Evolutionary conservation across 78 protist species (phyloP).

Genomic region (Dictyostelium citrinum): DNA sequence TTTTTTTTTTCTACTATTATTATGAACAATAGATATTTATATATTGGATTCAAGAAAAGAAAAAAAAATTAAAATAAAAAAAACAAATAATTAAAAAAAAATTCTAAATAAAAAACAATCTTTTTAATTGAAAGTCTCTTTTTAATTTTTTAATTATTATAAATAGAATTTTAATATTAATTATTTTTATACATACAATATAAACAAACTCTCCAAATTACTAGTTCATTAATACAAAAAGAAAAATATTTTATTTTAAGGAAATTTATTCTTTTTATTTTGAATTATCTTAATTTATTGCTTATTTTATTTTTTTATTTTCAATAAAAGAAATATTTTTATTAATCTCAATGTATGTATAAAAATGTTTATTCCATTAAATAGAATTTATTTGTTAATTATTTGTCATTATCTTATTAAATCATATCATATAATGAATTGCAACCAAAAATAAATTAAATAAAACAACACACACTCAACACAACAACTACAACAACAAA

Average conservation of each 20-base stretch:
- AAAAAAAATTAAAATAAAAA: too few species aligned
- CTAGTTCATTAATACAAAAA: neutral
- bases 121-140: neutral
- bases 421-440: neutral
- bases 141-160: too few species aligned
- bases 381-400: too few species aligned
- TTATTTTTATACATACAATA: neutral
- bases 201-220: neutral
- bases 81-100: too few species aligned
- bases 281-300: too few species aligned
- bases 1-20: too few species aligned
- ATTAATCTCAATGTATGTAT: neutral
- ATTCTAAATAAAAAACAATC: neutral
- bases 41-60: neutral
- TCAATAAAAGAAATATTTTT: too few species aligned
- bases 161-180: neutral
- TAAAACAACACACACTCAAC: neutral
- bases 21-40: neutral
- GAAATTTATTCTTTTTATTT: too few species aligned
- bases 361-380: too few species aligned
- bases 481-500: too few species aligned
- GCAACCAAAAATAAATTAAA: neutral
- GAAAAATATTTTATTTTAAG: neutral
- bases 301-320: too few species aligned
- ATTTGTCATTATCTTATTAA: neutral